These are phyloP conservation scores for Colletotrichum ledebouriae DNA, from an alignment of 2,329 filamentous ascomycete genomes.

Conservation along the genomic window DNA sequence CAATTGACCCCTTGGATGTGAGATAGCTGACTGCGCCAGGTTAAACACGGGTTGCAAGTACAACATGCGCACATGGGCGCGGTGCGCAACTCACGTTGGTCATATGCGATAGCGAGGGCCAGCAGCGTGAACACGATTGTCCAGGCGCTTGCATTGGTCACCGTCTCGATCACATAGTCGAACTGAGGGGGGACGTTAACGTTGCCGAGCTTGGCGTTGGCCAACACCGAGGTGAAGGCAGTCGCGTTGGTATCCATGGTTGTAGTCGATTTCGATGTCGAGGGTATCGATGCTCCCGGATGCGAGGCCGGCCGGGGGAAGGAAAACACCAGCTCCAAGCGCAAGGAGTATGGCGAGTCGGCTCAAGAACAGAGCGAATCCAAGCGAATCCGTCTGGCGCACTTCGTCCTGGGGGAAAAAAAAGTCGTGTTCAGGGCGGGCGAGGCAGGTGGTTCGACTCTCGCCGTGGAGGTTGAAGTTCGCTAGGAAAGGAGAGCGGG, in stretches of 20 bases:
- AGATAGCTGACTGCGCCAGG: constrained; percentile 76
- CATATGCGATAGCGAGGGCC: constrained; percentile 81
- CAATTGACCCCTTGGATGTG: constrained; percentile 80
- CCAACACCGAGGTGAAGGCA: constrained; percentile 78
- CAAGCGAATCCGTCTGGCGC: constrained; percentile 7
- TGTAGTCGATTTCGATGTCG: constrained; percentile 19
- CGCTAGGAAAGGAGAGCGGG: constrained; percentile 22
- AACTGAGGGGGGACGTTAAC: constrained; percentile 68
- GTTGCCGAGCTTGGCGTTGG: constrained; percentile 67
- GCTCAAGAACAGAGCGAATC: constrained; percentile 15
- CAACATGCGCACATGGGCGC: background rate
- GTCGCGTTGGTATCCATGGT: constrained; percentile 72
- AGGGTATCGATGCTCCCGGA: constrained; percentile 3
- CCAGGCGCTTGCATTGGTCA: constrained; percentile 67
- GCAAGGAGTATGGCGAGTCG: constrained; percentile 18
- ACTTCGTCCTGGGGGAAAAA: constrained; percentile 14
- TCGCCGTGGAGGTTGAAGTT: constrained; percentile 26
- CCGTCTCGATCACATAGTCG: constrained; percentile 66
- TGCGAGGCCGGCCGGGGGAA: background rate
- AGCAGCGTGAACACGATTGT: constrained; percentile 79
- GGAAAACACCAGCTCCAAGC: constrained; percentile 17
- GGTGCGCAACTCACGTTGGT: constrained; percentile 79
- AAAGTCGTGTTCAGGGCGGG: constrained; percentile 13
- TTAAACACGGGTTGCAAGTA: constrained; percentile 10
- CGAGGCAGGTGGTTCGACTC: constrained; percentile 28